Percentiles rank a stretch among this genome's conserved stretches.
phyloP scores from a whole-genome alignment of 2,329 filamentous ascomycete genomes.

The Dothidotthia symphoricarpi region DNA sequence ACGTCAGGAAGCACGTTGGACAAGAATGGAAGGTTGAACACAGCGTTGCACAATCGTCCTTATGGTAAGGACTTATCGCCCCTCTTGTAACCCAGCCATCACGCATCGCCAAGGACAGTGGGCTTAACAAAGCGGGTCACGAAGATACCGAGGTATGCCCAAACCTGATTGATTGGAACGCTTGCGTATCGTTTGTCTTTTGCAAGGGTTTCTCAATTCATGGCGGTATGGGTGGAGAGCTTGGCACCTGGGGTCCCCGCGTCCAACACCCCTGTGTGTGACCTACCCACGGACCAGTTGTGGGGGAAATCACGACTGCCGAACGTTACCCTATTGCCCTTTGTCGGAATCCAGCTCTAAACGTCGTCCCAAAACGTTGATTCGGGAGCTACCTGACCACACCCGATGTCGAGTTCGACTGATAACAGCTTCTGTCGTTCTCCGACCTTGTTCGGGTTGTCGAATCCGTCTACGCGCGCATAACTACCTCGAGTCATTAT shows the following conservation, averaged over 20 bases:
- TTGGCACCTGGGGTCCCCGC: slow-evolving; percentile 35
- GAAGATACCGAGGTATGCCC: slow-evolving; percentile 29
- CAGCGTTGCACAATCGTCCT: slow-evolving; percentile 7
- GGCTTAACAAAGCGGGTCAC: slow-evolving; percentile 3
- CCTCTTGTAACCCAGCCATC: slow-evolving; percentile 13
- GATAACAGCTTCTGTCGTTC: neutral
- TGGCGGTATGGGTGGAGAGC: slow-evolving; percentile 13
- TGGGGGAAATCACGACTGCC: slow-evolving; percentile 2
- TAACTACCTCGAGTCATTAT: slow-evolving; percentile 7
- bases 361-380: too few relatives aligned
- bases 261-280: slow-evolving; percentile 12
- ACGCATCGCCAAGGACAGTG: slow-evolving; percentile 15
- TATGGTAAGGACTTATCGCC: slow-evolving; percentile 12
- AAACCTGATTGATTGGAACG: slow-evolving; percentile 7
- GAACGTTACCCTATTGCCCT: slow-evolving; percentile 5
- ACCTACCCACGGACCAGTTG: slow-evolving; percentile 18
- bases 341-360: neutral
- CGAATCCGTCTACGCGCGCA: slow-evolving; percentile 9
- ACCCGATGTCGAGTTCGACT: neutral
- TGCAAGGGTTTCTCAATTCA: slow-evolving; percentile 5
- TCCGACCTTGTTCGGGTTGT: neutral
- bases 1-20: slow-evolving; percentile 1
- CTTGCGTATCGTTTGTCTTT: slow-evolving; percentile 7
- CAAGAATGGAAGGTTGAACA: slow-evolving; percentile 5
- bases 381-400: too few relatives aligned